Percentiles rank a stretch among this genome's conserved stretches.
Evolutionary conservation across 2,329 filamentous ascomycete species (phyloP).

Genomic region (Phaeosphaeria sp.): DNA sequence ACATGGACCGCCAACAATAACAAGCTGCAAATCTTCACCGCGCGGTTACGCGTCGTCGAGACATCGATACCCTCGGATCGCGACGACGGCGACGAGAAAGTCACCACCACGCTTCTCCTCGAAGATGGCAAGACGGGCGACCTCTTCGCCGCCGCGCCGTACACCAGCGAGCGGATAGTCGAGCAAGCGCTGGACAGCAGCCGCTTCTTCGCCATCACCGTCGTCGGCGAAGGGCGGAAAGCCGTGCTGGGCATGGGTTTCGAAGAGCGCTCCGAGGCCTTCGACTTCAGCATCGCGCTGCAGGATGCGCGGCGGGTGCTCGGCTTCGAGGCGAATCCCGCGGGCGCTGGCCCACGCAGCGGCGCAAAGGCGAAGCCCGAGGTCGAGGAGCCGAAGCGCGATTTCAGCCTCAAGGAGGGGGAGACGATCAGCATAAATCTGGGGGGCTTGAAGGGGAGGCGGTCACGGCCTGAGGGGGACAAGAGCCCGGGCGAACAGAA

Average conservation of each 20-base stretch:
- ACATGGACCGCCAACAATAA: slow-evolving; percentile 75
- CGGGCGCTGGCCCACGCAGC: slow-evolving; percentile 16
- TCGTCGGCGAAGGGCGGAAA: slow-evolving; percentile 78
- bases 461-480: slow-evolving; percentile 50
- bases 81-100: slow-evolving; percentile 57
- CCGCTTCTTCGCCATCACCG: slow-evolving; percentile 83
- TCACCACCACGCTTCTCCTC: slow-evolving; percentile 78
- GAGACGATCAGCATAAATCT: slow-evolving; percentile 88
- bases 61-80: slow-evolving; percentile 63
- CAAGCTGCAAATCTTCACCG: slow-evolving; percentile 81
- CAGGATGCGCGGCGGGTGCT: slow-evolving; percentile 78
- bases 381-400: slow-evolving; percentile 65
- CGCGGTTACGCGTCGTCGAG: slow-evolving; percentile 79
- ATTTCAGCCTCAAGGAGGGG: slow-evolving; percentile 87
- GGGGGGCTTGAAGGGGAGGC: slow-evolving; percentile 61
- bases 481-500: slow-evolving; percentile 43
- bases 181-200: slow-evolving; percentile 81
- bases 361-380: slow-evolving; percentile 44
- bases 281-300: slow-evolving; percentile 82
- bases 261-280: slow-evolving; percentile 83
- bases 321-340: slow-evolving; percentile 60
- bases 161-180: slow-evolving; percentile 69
- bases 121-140: slow-evolving; percentile 76
- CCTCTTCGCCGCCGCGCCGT: slow-evolving; percentile 85
- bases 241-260: slow-evolving; percentile 85